These are phyloP conservation scores for Ruellia speciosa DNA, from an alignment of 305 asterid genomes.

Conservation along the genomic window DNA sequence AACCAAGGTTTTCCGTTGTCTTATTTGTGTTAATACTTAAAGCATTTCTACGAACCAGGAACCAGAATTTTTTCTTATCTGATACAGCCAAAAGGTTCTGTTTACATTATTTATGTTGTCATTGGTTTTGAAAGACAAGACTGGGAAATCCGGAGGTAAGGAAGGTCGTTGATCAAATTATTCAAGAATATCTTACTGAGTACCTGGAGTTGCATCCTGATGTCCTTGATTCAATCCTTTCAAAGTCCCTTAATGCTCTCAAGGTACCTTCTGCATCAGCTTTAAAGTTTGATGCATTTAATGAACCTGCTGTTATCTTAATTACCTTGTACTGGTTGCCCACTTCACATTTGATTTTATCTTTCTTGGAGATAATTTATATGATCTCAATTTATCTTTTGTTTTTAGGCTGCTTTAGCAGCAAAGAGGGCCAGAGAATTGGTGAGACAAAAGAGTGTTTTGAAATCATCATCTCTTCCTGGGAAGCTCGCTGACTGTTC, in stretches of 20 bases:
- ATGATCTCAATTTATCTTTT: constrained; percentile 8
- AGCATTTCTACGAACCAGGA: neutral
- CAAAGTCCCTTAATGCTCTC: constrained; percentile 85
- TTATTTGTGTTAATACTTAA: constrained; percentile 4
- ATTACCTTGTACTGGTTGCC: neutral
- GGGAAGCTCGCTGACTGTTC: constrained; percentile 99
- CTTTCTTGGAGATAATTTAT: constrained; percentile 13
- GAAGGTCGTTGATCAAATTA: constrained; percentile 67
- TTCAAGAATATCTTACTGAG: constrained; percentile 85
- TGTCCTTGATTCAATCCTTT: constrained; percentile 71
- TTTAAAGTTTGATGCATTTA: constrained; percentile 15
- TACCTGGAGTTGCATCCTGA: constrained; percentile 95
- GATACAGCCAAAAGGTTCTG: neutral
- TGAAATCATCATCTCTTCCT: constrained; percentile 88
- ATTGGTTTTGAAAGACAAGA: constrained; percentile 55
- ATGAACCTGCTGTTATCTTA: neutral
- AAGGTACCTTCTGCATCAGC: constrained; percentile 42
- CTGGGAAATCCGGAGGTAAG: constrained; percentile 95
- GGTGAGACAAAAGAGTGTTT: constrained; percentile 80
- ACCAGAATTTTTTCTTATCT: neutral
- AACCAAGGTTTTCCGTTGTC: constrained; percentile 56
- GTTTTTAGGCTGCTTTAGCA: constrained; percentile 81
- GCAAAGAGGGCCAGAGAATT: constrained; percentile 95
- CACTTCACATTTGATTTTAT: neutral
- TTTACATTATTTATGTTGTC: constrained; percentile 4